Conservation (phyloP, 305 asterid species). For the Fraxinus sp. region DNA sequence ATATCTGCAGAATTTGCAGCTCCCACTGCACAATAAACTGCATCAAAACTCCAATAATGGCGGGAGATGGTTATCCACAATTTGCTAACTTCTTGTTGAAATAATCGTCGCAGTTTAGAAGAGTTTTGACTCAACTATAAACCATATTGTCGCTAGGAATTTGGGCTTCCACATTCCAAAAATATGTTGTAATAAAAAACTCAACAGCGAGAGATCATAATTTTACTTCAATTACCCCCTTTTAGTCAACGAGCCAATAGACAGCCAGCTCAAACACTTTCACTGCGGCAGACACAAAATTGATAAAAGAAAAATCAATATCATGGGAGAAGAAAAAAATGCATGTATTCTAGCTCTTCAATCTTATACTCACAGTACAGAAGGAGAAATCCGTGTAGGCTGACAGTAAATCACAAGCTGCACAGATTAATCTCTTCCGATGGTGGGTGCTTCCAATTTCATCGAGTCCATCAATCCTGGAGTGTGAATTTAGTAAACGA, state of each 20-base stretch:
- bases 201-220: background rate
- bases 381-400: conserved; percentile 11
- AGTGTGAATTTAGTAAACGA: conserved; percentile 10
- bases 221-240: conserved; percentile 14
- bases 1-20: background rate
- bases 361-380: conserved; percentile 18
- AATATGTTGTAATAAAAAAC: background rate
- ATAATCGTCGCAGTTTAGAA: background rate
- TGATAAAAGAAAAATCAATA: background rate
- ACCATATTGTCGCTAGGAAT: background rate
- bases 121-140: background rate
- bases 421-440: conserved; percentile 10
- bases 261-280: conserved; percentile 4
- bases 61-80: background rate
- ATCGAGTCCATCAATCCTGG: conserved; percentile 10
- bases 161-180: background rate
- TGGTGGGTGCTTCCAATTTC: conserved; percentile 11
- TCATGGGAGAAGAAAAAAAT: background rate
- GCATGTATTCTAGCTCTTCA: background rate
- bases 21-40: background rate
- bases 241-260: background rate
- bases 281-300: conserved; percentile 12
- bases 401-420: conserved; percentile 9
- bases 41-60: background rate
- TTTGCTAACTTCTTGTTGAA: background rate